Evolutionary conservation across 495 filamentous ascomycete genomes (phyloP).

Genomic region (Hyaloscypha hepaticicola): DNA sequence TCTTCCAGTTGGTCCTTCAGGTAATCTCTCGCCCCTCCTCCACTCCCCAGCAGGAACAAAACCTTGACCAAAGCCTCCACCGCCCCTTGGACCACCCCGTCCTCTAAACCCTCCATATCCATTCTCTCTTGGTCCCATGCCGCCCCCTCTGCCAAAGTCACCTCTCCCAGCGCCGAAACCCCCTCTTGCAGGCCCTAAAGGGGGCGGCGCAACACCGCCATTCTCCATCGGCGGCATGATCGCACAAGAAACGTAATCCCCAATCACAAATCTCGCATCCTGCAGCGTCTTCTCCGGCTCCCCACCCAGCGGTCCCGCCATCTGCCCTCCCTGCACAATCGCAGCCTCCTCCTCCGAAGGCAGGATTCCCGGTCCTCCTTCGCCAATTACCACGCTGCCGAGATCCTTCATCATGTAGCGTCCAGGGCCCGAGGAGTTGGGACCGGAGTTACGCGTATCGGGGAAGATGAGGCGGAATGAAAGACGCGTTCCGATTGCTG

Average conservation of each 20-base stretch:
- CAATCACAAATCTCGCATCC: constrained; percentile 79
- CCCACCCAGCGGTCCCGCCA: constrained; percentile 26
- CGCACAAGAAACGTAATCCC: constrained; percentile 82
- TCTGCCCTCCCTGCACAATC: constrained; percentile 26
- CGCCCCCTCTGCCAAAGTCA: constrained; percentile 40
- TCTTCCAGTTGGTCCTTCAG: constrained; percentile 32
- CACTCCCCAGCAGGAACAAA: constrained; percentile 37
- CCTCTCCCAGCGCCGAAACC: constrained; percentile 48
- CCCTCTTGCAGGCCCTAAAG: constrained; percentile 35
- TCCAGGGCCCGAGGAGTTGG: constrained; percentile 43
- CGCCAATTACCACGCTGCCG: constrained; percentile 77
- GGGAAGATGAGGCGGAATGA: constrained; percentile 85
- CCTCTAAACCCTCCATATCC: constrained; percentile 30
- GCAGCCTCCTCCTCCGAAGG: constrained; percentile 31
- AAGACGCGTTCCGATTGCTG: constrained; percentile 75
- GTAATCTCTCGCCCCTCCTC: constrained; percentile 39
- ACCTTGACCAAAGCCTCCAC: constrained; percentile 38
- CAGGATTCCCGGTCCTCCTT: constrained; percentile 48
- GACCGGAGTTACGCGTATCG: constrained; percentile 61
- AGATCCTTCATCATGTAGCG: constrained; percentile 74
- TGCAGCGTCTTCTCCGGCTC: constrained; percentile 66
- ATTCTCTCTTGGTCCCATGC: constrained; percentile 36
- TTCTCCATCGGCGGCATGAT: constrained; percentile 73
- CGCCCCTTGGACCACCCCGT: constrained; percentile 30
- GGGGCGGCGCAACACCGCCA: constrained; percentile 65